A percentile compares a stretch with the other conserved stretches of the same genome.
Evolutionary conservation across 345 rosid genomes (phyloP).

Genomic region (Mercurialis annua): DNA sequence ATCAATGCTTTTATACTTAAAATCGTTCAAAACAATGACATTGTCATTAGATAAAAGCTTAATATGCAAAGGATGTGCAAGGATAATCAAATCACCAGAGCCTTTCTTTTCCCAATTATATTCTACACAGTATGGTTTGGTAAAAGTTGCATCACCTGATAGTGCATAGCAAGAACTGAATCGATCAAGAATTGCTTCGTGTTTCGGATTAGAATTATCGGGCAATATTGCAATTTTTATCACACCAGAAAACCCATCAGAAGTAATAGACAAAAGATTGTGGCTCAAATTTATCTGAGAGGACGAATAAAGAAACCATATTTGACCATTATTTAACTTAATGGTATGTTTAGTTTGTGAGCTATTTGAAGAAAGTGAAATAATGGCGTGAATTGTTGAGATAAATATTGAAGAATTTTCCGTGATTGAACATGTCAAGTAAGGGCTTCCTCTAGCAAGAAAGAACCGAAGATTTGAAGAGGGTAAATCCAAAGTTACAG

Average conservation of each 20-base stretch:
- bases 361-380: conserved; percentile 44
- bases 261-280: conserved; percentile 43
- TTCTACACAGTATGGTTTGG: conserved; percentile 64
- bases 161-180: conserved; percentile 79
- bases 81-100: conserved; percentile 83
- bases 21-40: conserved; percentile 48
- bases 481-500: conserved; percentile 78
- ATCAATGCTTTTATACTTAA: conserved; percentile 69
- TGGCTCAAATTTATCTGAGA: conserved; percentile 52
- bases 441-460: conserved; percentile 86
- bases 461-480: conserved; percentile 64
- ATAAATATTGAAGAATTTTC: conserved; percentile 43
- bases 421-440: conserved; percentile 58
- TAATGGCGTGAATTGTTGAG: conserved; percentile 72
- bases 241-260: conserved; percentile 54
- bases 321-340: conserved; percentile 73
- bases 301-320: conserved; percentile 79
- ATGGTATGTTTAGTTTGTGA: conserved; percentile 58
- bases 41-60: conserved; percentile 45
- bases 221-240: conserved; percentile 63
- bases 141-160: conserved; percentile 70
- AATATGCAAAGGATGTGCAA: conserved; percentile 88
- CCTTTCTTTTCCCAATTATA: conserved; percentile 88
- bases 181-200: conserved; percentile 61
- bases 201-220: conserved; percentile 31